Evolutionary conservation across 1,139 yeast genomes (phyloP), one percentile per base, ranked within the genome.

Genomic region (Hyphopichia burtonii): DNA sequence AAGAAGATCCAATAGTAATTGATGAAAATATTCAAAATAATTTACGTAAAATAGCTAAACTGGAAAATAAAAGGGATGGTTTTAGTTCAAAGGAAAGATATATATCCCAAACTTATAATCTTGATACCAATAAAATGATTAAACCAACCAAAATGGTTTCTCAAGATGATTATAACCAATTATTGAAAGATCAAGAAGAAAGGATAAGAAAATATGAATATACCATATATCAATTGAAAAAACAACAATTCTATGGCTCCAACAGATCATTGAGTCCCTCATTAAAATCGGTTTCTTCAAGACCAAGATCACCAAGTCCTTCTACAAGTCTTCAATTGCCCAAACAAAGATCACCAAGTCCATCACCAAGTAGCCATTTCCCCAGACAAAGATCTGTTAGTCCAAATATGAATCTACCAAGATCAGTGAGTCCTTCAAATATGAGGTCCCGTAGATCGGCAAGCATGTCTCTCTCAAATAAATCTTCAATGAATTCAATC

Each of bases 21-120:
- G n/a, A 25, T 9, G 28, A 25, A 8, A 25, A 25, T 15, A 36
- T 10, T 30, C 23, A 20, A 20, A 20, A 5, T 8, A 17, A 32
- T 17, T 30, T 39, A 11, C 31, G 41, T 17, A 22, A 18, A 8
- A 19, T 34, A 4, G 41, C 41, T n/a, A 25, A 32, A 19, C 16
- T 19, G 17, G 41, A 39, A 20, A 39, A 39, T 30, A 33, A 30
- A 28, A 17, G 41, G 6, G 41, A 39, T 22, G 38, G 41, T n/a
- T 39, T 14, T 17, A 9, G 14, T 17, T 31, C 34, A 31, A 16
- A 31, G 1, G 27, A 20, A 9, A 15, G 36, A n/a, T 15, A 23
- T 11, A 16, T 10, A 12, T 19, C 17, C 6, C 17, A 25, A 35
- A 23, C 37, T 17, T 17, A 22, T 35, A 30, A 35, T 16, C 2